Evolutionary conservation across 2,329 filamentous ascomycete genomes (phyloP).

Genomic region (Penicillium sp.): DNA sequence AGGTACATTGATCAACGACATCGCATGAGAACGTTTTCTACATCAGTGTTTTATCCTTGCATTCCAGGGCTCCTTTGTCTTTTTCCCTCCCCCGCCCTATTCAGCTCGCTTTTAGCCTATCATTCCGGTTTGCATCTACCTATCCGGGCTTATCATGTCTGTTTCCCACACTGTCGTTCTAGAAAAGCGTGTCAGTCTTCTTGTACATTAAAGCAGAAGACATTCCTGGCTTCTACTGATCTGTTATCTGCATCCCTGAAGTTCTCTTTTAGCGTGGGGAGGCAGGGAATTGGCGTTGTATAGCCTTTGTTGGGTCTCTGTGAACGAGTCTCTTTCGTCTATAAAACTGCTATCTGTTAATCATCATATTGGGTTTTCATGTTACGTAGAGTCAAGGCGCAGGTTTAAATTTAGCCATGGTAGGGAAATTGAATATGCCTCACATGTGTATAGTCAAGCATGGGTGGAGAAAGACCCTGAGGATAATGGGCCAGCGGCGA

Average conservation of each 20-base stretch:
- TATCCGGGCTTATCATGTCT: slow-evolving; percentile 13
- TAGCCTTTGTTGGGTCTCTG: slow-evolving; percentile 5
- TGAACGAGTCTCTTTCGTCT: neutral
- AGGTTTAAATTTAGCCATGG: too few species aligned
- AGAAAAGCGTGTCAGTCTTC: slow-evolving; percentile 19
- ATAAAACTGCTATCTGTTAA: neutral
- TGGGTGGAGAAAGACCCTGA: too few species aligned
- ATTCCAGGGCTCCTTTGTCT: slow-evolving; percentile 10
- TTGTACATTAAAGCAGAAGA: slow-evolving; percentile 30
- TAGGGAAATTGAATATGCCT: too few species aligned
- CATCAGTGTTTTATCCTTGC: slow-evolving; percentile 19
- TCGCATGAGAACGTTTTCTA: slow-evolving; percentile 28
- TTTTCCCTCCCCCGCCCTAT: slow-evolving; percentile 3
- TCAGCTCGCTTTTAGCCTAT: slow-evolving; percentile 17
- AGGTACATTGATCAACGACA: slow-evolving; percentile 18
- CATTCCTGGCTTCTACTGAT: neutral
- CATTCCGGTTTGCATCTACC: slow-evolving; percentile 16
- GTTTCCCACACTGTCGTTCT: slow-evolving; percentile 16
- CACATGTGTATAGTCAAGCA: too few species aligned
- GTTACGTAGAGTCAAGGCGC: neutral
- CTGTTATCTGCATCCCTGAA: neutral
- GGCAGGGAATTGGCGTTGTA: slow-evolving; percentile 8
- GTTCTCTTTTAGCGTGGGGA: neutral
- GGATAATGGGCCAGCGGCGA: too few species aligned
- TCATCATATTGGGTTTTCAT: neutral